Base-by-base conservation (phyloP, 2,329 filamentous ascomycete species). In the Diaporthe amygdali region DNA sequence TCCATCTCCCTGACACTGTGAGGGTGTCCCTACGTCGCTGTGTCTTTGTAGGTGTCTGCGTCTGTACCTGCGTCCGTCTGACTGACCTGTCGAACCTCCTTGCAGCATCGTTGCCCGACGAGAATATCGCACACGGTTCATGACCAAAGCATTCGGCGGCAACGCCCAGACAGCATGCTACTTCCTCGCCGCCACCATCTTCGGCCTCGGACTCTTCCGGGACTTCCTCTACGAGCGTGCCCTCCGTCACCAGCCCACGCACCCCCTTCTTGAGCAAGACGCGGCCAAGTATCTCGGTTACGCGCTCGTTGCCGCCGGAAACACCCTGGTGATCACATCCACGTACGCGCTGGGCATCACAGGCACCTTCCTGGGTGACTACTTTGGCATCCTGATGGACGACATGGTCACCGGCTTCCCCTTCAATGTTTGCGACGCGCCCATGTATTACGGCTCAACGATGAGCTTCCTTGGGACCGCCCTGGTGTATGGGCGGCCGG, bases 371-470 rank as follows among this genome's bases (percentile, higher is more conserved):
- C 87, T 99, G 44, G 96, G 96, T 76, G 96, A 99, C 85, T 99
- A 99, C 87, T 99, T 98, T 80, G 96, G 96, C 76, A 98, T 98
- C 81, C 87, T 99, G 75, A 97, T 98, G 95, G 96, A 98, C 80
- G 86, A 92, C 76, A 96, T 96, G 78, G 95, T 99, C 66, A 97
- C 95, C 15, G 93, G 94, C 17, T 99, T 99, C 81, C 96, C 96
- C 2, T 99, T 99, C 88, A 98, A 93, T 82, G 88, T 98, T 73
- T 95, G 92, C 68, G 90, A 91, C 75, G 93, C 94, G 66, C 96
- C 96, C 74, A 99, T 99, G 96, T 99, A 99, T 86, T 93, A 95
- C 85, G 96, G 96, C 71, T 94, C 92, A 73, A 96, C 96, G 30
- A 88, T 97, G 88, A 96, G 93, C 84, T 99, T 99, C 84, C 84